Evolutionary conservation across 495 filamentous ascomycete genomes (phyloP).

Genomic region (Penicillium canescens): DNA sequence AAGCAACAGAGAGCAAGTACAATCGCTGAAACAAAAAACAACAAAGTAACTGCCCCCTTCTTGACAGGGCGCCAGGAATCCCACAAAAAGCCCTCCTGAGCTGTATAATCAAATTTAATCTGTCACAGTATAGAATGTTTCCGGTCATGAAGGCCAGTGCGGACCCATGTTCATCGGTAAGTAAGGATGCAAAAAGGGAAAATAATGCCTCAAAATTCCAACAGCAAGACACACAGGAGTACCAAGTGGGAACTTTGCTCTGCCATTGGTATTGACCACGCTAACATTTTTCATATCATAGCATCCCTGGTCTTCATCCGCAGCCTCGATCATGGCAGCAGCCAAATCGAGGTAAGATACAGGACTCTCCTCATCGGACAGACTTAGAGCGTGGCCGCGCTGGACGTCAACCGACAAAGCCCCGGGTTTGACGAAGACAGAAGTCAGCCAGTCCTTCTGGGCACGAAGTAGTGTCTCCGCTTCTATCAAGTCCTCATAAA

Average conservation of each 20-base stretch:
- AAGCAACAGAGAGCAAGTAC: too few relatives aligned
- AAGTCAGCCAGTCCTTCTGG: constrained; percentile 34
- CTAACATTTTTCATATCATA: constrained; percentile 40
- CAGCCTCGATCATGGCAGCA: constrained; percentile 49
- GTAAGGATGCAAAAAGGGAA: constrained; percentile 33
- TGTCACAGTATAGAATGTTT: too few relatives aligned
- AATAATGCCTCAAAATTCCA: constrained; percentile 35
- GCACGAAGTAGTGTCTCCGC: constrained; percentile 38
- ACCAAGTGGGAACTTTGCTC: constrained; percentile 20
- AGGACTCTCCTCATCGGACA: constrained; percentile 30
- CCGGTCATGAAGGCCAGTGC: too few relatives aligned
- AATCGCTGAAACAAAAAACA: too few relatives aligned
- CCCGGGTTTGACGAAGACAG: constrained; percentile 47
- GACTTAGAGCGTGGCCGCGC: constrained; percentile 37
- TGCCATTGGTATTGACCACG: constrained; percentile 26
- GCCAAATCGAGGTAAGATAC: constrained; percentile 46
- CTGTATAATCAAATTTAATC: too few relatives aligned
- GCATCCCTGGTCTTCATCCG: constrained; percentile 28
- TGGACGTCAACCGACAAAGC: constrained; percentile 36
- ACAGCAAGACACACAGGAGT: constrained; percentile 15
- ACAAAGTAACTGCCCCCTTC: too few relatives aligned
- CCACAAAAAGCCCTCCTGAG: too few relatives aligned
- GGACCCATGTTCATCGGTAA: constrained; percentile 10
- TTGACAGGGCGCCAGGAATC: too few relatives aligned
- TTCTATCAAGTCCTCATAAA: constrained; percentile 10